Evolutionary conservation across 2,329 filamentous ascomycete genomes (phyloP), one percentile per base, ranked within the genome.

Genomic region (Phoma sp.): DNA sequence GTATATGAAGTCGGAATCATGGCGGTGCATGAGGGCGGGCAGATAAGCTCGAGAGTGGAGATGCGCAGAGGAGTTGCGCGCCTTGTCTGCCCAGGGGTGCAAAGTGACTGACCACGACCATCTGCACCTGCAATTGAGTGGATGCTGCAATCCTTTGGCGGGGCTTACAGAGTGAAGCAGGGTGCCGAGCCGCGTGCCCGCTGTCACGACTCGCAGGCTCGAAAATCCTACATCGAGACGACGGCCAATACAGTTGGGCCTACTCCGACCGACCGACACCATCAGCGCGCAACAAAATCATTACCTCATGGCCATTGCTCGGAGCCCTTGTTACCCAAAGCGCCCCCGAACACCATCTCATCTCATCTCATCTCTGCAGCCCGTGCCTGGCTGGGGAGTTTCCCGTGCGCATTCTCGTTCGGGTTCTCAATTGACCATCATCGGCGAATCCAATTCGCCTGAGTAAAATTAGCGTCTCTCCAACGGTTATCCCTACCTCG

Each of bases 401-500:
- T 29, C 27, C 27, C 27, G 27, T 29, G 27, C 27, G 35, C 22
- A n/a, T 47, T 46, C 41, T 44, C 47, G 29, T 53, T 41, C 40
- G 54, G 25, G 14, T 49, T 48, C 44, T 48, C 42, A 30, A 50
- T 42, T 37, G 55, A 29, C 27, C 6, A 13, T 27, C 5, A 25
- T 50, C 14, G 50, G 24, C 41, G 47, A 14, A 22, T 33, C 23
- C 27, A 32, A 22, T 18, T 46, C 32, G 38, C 52, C 38, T 53
- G 58, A 53, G 48, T 56, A 54, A 54, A 52, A 43, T 52, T 63
- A 61, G 60, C 56, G 60, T 61, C 36, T n/a, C 37, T 53, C 46
- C 47, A 63, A 63, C 60, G 60, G 60, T 46, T 61, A 58, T 61
- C 53, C 35, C 50, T 60, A 50, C 57, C 52, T 62, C 39, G 47